These are phyloP conservation scores for Bryoerythrophyllum caledonicum DNA, from an alignment of 225 moss, liverwort and hornwort species.

Conservation along the genomic window DNA sequence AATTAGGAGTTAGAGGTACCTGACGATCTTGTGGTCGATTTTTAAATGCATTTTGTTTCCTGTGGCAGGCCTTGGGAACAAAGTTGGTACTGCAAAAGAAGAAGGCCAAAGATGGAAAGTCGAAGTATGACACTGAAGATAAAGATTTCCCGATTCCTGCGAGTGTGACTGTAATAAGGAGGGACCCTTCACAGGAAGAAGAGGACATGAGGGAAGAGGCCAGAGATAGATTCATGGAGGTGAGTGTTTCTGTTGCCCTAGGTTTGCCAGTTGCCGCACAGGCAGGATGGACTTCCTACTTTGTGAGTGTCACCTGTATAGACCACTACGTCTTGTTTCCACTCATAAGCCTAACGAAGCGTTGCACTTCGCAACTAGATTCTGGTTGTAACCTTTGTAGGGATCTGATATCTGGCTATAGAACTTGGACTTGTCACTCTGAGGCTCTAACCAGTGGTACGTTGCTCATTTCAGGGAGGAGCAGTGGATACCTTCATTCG, in stretches of 20 bases:
- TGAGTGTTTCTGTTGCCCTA: conserved; percentile 29
- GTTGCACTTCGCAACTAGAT: neutral
- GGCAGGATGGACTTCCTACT: neutral
- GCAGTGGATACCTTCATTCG: conserved; percentile 33
- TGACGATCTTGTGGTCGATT: conserved; percentile 4
- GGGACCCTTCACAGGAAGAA: conserved; percentile 79
- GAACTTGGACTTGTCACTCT: neutral
- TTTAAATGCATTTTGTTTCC: conserved; percentile 12
- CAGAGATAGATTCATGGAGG: conserved; percentile 80
- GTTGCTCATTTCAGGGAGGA: conserved; percentile 53
- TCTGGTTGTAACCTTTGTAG: neutral
- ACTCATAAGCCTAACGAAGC: neutral
- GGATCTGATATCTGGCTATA: neutral
- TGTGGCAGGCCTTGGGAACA: conserved; percentile 76
- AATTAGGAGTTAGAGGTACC: neutral
- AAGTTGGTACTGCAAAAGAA: conserved; percentile 95
- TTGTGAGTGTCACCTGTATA: neutral
- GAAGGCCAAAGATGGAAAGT: conserved; percentile 95
- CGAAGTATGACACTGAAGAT: conserved; percentile 82
- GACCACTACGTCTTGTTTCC: no score
- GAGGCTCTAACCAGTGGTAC: neutral
- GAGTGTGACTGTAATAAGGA: conserved; percentile 69
- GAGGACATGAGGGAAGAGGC: conserved; percentile 53
- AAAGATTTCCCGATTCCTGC: conserved; percentile 85
- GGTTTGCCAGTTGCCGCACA: conserved; percentile 6